Base-by-base conservation (phyloP, 352 stramenopile species). In the Phytophthora lateralis region DNA sequence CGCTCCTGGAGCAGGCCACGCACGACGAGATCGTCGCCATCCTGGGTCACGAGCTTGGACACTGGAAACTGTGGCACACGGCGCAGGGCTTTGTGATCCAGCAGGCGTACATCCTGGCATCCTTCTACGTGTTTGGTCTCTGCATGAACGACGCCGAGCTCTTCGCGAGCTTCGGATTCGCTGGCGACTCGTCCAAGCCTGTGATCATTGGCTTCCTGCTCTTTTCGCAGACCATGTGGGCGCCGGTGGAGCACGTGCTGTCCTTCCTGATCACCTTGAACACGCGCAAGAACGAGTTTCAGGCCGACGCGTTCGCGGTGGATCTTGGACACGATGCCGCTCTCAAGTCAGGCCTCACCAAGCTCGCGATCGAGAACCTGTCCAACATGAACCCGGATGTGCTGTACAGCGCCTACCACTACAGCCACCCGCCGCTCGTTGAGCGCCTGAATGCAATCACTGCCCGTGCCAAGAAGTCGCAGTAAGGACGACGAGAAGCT, bases 301-400 rank as follows among this genome's bases (percentile, higher is more conserved):
- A 89, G 37, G 97, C 97, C 27, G 97, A 99, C 67, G 85, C 88
- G 6, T 99, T 98, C 62, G 96, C 92, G 0, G 91, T 98, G 0
- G 83, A 94, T 49, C 73, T 99, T 6, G 95, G 91, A 5, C 89
- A 98, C 71, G 94, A 84, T 15, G 60, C 85, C 34, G 81, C 80
- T n/a, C 80, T 99, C 29, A 93, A 98, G 72, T 95, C 83, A 29
- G 97, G 96, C 6, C 85, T 99, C 35, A 96, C 91, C 43, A 99
- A 99, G 82, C 96, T 99, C 45, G 88, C 93, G 71, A 85, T 99
- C 53, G 96, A 99, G 71, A 99, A 99, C 71, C 75, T 99, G 21
- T 89, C 88, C 64, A 98, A 98, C 67, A 98, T 99, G 92, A 98
- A 97, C 69, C 91, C 94, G 35, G 97, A 99, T 76, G 62, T 50